Conservation (phyloP, 805 yeast species). For the Zygosaccharomyces lentus region DNA sequence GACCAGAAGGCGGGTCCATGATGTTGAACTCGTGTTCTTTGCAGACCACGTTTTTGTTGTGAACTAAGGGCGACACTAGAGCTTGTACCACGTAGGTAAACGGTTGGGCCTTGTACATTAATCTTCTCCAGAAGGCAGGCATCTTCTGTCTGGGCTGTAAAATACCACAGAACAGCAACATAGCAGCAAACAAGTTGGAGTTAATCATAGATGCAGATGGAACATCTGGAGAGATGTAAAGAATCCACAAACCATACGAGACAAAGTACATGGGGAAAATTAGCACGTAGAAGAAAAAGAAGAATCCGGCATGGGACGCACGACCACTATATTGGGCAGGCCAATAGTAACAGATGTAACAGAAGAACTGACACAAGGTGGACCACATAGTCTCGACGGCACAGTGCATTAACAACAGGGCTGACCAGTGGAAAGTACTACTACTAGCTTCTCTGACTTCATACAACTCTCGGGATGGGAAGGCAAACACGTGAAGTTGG, state of each 20-base stretch:
- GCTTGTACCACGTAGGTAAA: slow-evolving; percentile 46
- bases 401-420: slow-evolving; percentile 45
- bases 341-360: slow-evolving; percentile 47
- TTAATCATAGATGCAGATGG: slow-evolving; percentile 41
- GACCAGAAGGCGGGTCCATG: slow-evolving; percentile 44
- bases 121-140: slow-evolving; percentile 47
- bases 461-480: slow-evolving; percentile 55
- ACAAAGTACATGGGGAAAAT: slow-evolving; percentile 49
- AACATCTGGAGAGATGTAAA: slow-evolving; percentile 43
- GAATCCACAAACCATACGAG: slow-evolving; percentile 51
- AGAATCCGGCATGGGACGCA: slow-evolving; percentile 51
- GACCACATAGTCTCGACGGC: slow-evolving; percentile 48
- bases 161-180: slow-evolving; percentile 53
- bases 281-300: slow-evolving; percentile 44
- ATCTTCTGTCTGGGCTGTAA: slow-evolving; percentile 42
- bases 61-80: slow-evolving; percentile 39
- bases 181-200: slow-evolving; percentile 47
- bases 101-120: slow-evolving; percentile 45
- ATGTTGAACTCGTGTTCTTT: slow-evolving; percentile 35
- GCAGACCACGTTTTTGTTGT: slow-evolving; percentile 39
- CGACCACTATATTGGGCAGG: slow-evolving; percentile 42
- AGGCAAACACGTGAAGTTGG: slow-evolving; percentile 61
- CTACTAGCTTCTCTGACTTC: slow-evolving; percentile 74
- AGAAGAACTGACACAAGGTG: slow-evolving; percentile 39
- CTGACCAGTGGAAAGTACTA: slow-evolving; percentile 63